Conservation (phyloP, 2,329 filamentous ascomycete genomes). For the Coniella lustricola region DNA sequence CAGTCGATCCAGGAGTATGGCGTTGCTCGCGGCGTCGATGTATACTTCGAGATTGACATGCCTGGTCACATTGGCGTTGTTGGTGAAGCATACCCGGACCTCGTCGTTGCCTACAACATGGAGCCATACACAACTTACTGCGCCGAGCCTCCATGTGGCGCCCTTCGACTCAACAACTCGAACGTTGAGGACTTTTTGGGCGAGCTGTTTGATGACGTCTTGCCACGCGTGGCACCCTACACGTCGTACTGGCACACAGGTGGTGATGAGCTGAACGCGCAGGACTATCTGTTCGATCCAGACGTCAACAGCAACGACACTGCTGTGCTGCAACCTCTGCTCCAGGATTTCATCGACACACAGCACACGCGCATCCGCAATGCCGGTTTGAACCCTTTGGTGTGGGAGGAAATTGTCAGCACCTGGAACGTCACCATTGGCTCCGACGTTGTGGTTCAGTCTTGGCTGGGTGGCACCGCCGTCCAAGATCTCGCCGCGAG, state of each 20-base stretch:
- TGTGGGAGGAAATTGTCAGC: constrained; percentile 83
- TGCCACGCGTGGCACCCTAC: constrained; percentile 65
- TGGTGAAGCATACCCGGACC: constrained; percentile 58
- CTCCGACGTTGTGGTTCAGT: constrained; percentile 67
- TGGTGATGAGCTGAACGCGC: constrained; percentile 77
- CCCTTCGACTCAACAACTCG: constrained; percentile 69
- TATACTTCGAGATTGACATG: constrained; percentile 73
- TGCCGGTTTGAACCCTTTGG: constrained; percentile 62
- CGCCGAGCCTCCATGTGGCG: constrained; percentile 57
- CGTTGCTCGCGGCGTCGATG: constrained; percentile 58
- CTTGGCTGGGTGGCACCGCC: constrained; percentile 62
- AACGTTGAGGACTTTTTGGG: constrained; percentile 66
- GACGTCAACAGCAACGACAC: constrained; percentile 61
- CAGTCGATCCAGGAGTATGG: constrained; percentile 64
- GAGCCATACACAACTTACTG: constrained; percentile 54
- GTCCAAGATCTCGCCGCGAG: constrained; percentile 52
- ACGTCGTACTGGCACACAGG: constrained; percentile 76
- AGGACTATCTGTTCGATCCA: constrained; percentile 67
- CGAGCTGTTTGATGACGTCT: constrained; percentile 64
- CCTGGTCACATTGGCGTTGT: constrained; percentile 71
- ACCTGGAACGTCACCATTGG: constrained; percentile 71
- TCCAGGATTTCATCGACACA: constrained; percentile 70
- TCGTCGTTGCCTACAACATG: constrained; percentile 58
- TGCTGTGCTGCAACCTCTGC: constrained; percentile 60
- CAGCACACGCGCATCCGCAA: constrained; percentile 59